Evolutionary conservation across 345 rosid genomes (phyloP), one percentile per base, ranked within the genome.

Genomic region (Orychophragmus violaceus): DNA sequence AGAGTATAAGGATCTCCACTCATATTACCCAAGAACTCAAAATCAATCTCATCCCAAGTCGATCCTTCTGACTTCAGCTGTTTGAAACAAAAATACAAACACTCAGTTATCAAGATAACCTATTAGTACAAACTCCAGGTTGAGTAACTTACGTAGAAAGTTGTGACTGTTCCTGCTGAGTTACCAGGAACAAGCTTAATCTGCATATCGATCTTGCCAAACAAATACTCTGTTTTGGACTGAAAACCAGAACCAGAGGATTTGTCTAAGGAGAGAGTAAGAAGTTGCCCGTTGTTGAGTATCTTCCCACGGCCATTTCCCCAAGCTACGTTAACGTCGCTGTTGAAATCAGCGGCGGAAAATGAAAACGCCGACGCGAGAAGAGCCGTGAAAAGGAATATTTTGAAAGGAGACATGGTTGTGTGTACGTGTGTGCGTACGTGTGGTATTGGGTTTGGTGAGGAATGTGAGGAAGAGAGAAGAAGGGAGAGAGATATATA

Each of bases 131-230:
- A 48, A 48, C n/a, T 4, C 1, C 13, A 50, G 1, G 30, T 2
- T 22, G 23, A n/a, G 1, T 4, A 54, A 66, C 77, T 59, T 70
- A 81, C 84, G 48, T 81, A 81, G 18, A 64, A 81, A 27, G 84
- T 67, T 23, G 84, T 76, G 49, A 81, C 82, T 0, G 84, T 81
- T 14, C 84, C 84, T 25, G 84, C 84, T 18, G 84, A 81, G 44
- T 81, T 72, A 17, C 84, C 79, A 18, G 82, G 79, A 5, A 81
- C 84, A 17, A 81, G 82, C 36, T 81, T 81, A 19, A 81, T 64
- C 33, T 81, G 74, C 73, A 78, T 66, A 59, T 76, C 78, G 17
- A 81, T 56, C 46, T 75, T 72, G 16, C 80, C 80, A 18, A 72
- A 81, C 33, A 81, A 39, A 28, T 61, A 81, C 55, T 79, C 79